These are phyloP conservation scores for Oryza coarctata DNA, from an alignment of 176 grass and related monocot genomes.

Conservation along the genomic window DNA sequence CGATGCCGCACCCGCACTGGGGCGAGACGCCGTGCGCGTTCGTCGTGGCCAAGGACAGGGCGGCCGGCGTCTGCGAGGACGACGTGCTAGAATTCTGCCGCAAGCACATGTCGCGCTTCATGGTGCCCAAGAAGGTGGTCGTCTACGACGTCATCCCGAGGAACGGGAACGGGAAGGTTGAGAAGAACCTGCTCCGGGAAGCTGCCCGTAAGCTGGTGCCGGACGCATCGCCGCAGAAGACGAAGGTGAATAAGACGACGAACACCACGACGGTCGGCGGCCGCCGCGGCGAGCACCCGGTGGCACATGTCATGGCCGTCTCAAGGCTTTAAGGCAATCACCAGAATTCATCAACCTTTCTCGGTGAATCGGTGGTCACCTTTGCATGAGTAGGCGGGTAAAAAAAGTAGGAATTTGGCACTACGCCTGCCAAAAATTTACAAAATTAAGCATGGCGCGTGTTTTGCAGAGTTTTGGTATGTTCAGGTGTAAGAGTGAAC, in stretches of 20 bases:
- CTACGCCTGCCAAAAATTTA: slow-evolving; percentile 14
- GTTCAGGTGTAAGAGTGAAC: neutral
- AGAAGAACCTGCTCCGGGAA: slow-evolving; percentile 58
- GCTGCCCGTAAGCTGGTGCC: slow-evolving; percentile 14
- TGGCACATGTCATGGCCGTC: slow-evolving; percentile 49
- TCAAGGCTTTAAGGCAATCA: slow-evolving; percentile 50
- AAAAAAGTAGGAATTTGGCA: slow-evolving; percentile 21
- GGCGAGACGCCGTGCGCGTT: slow-evolving; percentile 71
- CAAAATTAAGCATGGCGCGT: slow-evolving; percentile 32
- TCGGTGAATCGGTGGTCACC: neutral
- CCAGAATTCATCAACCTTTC: neutral
- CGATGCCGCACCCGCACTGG: slow-evolving; percentile 61
- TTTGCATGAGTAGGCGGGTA: neutral
- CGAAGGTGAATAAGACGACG: slow-evolving; percentile 26
- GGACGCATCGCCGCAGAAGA: slow-evolving; percentile 26
- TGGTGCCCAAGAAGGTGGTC: slow-evolving; percentile 70
- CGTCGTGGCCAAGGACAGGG: slow-evolving; percentile 40
- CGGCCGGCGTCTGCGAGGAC: slow-evolving; percentile 26
- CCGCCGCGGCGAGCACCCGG: slow-evolving; percentile 29
- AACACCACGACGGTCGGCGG: slow-evolving; percentile 25
- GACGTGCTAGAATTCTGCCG: slow-evolving; percentile 52
- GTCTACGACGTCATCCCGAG: slow-evolving; percentile 42
- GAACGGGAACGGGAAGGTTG: slow-evolving; percentile 60
- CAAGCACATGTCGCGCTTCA: slow-evolving; percentile 50
- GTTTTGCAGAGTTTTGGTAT: neutral